Conservation (phyloP, 2,329 filamentous ascomycete genomes). For the Pseudocercospora fuligena region DNA sequence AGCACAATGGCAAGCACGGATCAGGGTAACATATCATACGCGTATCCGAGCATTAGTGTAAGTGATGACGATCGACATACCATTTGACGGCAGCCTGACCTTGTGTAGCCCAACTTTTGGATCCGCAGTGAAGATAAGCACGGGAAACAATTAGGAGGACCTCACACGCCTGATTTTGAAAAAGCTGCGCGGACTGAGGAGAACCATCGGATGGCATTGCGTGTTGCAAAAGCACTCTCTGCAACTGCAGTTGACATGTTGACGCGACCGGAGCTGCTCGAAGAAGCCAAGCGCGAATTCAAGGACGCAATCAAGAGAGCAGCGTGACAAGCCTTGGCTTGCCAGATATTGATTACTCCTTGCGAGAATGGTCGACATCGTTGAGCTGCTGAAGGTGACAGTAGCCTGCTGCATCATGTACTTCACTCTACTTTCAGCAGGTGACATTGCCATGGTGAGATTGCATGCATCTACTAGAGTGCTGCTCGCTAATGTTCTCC, state of each 20-base stretch:
- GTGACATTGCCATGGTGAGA: neutral
- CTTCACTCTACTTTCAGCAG: neutral
- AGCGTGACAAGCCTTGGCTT: neutral
- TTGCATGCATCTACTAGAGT: neutral
- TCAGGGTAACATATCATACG: constrained; percentile 64
- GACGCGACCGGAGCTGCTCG: constrained; percentile 31
- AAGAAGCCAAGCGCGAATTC: constrained; percentile 38
- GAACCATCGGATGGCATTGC: constrained; percentile 42
- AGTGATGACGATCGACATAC: constrained; percentile 9
- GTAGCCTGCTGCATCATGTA: neutral
- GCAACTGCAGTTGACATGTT: constrained; percentile 47
- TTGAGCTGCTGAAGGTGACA: neutral
- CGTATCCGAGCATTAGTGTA: constrained; percentile 58
- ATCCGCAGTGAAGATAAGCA: constrained; percentile 44
- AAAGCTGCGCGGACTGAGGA: constrained; percentile 43
- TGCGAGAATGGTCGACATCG: neutral
- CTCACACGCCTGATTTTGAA: constrained; percentile 50
- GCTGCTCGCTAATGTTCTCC: neutral
- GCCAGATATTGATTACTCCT: neutral
- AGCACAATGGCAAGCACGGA: constrained; percentile 62
- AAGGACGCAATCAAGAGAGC: constrained; percentile 25
- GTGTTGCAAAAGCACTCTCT: constrained; percentile 44
- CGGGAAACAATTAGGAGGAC: constrained; percentile 40
- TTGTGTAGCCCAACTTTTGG: constrained; percentile 50
- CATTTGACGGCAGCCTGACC: neutral